Evolutionary conservation across 176 grass and related monocot genomes (phyloP), one percentile per base, ranked within the genome.

Genomic region (Phoenix roebelenii): DNA sequence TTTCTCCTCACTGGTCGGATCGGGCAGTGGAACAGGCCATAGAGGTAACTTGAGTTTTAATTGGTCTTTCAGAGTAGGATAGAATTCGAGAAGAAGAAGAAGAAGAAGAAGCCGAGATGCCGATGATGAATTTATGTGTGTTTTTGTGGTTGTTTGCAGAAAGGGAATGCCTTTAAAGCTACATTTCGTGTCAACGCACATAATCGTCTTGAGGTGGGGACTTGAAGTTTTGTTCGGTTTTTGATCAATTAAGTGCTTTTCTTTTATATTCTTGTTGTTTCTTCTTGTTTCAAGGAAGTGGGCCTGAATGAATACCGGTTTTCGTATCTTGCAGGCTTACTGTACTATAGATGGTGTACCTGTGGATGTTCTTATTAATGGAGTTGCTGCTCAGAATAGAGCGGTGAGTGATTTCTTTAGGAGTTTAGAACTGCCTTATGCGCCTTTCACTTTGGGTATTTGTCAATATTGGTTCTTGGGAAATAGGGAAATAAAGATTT

Each of bases 101-200:
- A 44, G 35, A 35, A 35, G 32, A 35, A 35, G 32, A 35, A 35
- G 1, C 26, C 10, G 35, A 44, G 35, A 14, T 10, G 3, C 35
- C 2, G 0, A 14, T 44, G 10, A 44, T 44, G 35, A 44, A 44
- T 44, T 44, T 44, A 44, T 17, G 17, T 30, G 55, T 22, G 29
- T 76, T 32, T 63, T 9, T 73, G 49, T 58, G 10, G 2, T 60
- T 0, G 35, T 22, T 63, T 72, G 71, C 79, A 98, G 93, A 85
- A 59, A 64, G 93, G 93, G 30, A 65, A 18, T 61, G 93, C 63
- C 5, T 98, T 98, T 56, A 57, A 63, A 23, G 93, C 78, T 52
- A 85, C 82, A 66, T 74, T 98, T 60, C 87, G 87, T 16, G 84
- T 91, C 65, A 91, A 97, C 23, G 81, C 87, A 51, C 79, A 97